A percentile compares a stretch with the other conserved stretches of the same genome.
Evolutionary conservation across 768 basidiomycete species (phyloP).

Genomic region (Amanita exitialis): DNA sequence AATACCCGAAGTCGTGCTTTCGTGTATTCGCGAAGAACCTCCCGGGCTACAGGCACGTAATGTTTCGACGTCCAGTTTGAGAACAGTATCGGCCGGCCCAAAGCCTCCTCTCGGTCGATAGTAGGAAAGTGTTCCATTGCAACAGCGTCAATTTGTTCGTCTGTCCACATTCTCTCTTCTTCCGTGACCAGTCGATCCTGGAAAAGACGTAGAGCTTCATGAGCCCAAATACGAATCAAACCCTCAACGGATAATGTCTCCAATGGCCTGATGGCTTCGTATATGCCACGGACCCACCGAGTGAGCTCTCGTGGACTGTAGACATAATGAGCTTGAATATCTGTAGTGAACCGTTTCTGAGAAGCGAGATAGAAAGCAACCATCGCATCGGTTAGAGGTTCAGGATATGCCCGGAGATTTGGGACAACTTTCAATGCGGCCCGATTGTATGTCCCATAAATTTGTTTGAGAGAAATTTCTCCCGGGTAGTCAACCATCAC

Average conservation of each 20-base stretch:
- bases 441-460: conserved; percentile 96
- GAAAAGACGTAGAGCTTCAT: conserved; percentile 94
- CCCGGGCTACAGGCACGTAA: conserved; percentile 92
- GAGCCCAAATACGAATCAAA: conserved; percentile 94
- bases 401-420: conserved; percentile 84
- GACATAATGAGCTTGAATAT: conserved; percentile 96
- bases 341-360: conserved; percentile 90
- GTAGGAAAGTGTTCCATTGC: conserved; percentile 92
- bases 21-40: conserved; percentile 88
- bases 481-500: conserved; percentile 99
- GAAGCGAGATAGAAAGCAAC: conserved; percentile 92
- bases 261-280: conserved; percentile 90
- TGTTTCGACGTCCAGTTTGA: conserved; percentile 99
- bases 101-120: conserved; percentile 78
- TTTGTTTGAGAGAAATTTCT: conserved; percentile 92
- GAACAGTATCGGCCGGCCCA: conserved; percentile 85
- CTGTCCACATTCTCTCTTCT: conserved; percentile 91
- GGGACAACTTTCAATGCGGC: conserved; percentile 94
- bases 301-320: conserved; percentile 99
- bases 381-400: conserved; percentile 96
- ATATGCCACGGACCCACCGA: conserved; percentile 94
- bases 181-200: conserved; percentile 94
- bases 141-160: conserved; percentile 76
- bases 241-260: conserved; percentile 94
- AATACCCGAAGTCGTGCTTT: conserved; percentile 97